Base-by-base conservation (phyloP, 2,329 filamentous ascomycete genomes). In the Pyrenochaeta sp. region DNA sequence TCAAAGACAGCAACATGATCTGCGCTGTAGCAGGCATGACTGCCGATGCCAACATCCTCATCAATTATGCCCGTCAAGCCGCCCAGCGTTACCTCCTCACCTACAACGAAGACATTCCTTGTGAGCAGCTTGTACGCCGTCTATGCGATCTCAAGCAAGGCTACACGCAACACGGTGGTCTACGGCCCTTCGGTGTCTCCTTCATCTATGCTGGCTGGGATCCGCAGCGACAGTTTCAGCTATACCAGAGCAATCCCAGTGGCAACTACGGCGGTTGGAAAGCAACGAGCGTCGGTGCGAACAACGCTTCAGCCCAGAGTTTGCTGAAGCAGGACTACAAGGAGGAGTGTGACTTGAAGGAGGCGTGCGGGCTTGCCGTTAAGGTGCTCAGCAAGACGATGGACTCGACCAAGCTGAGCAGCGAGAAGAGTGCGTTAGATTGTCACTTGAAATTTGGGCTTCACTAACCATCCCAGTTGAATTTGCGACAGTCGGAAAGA, bases 201-300 rank as follows among this genome's bases (percentile, higher is more conserved):
- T 98, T 99, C 87, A 98, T 99, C 86, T 99, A 99, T 78, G 96
- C 96, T 49, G 95, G 95, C 59, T 99, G 93, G 87, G 95, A 99
- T 77, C 92, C 92, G 59, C 91, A 96, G 81, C 88, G 93, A 74
- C 90, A 98, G 79, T 99, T 99, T 85, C 95, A 99, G 84, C 88
- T 99, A 62, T 99, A 98, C 83, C 93, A 98, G 79, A 97, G 93
- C 85, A 99, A 99, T 81, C 95, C 95, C 13, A 96, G 92, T 64
- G 95, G 95, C 71, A 99, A 99, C 85, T 99, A 99, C 78, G 96
- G 95, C 65, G 95, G 95, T 55, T 99, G 95, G 95, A 99, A 99
- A 84, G 95, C 95, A 34, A 99, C 95, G 52, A 97, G 93, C 74
- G 93, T 96, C 5, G 95, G 95, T 49, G 96, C 96, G 63, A 99